Evolutionary conservation across 352 stramenopile genomes (phyloP), one percentile per base, ranked within the genome.

Genomic region (Globisporangium takayamanum): DNA sequence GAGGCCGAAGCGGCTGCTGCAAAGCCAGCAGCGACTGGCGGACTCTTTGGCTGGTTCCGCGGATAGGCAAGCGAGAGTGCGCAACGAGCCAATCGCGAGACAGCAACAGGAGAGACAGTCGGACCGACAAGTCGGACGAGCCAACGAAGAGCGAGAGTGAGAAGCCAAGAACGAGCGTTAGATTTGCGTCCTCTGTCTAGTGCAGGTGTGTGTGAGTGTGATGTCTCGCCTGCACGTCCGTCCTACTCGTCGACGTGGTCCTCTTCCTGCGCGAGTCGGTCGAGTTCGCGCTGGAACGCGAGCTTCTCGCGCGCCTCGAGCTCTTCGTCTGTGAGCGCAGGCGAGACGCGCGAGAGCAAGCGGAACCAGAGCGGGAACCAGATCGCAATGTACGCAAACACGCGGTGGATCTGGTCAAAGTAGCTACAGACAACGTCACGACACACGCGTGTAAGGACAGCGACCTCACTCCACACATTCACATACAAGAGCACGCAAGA

Each of bases 291-390:
- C 53, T 80, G 64, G 62, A 88, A 90, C 7, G 64, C 59, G 20
- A 62, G 67, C 39, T 70, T 56, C 67, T 90, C 80, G 6, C 63
- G 55, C n/a, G 57, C 53, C 20, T 85, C 76, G 30, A 78, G 42
- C 50, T 88, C 78, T 33, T 87, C 78, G 11, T 90, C 80, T 2
- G 66, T 81, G 25, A 70, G 73, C 20, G 78, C 67, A 4, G 84
- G 84, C 16, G 80, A 85, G 55, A 94, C 73, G 45, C 76, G 76
- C 10, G 68, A 73, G 22, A 92, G 73, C 33, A 94, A 63, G 28
- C 80, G 78, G 65, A 91, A 86, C 77, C 81, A 94, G 36, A 94
- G 65, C 22, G 82, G 80, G 60, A 87, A 79, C 84, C 84, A 94
- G 45, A 94, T 94, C 53, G 83, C 80, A 36, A 72, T 28, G 62